Conservation (phyloP, 164 flowering plant genomes). For the Sextonia rubra region DNA sequence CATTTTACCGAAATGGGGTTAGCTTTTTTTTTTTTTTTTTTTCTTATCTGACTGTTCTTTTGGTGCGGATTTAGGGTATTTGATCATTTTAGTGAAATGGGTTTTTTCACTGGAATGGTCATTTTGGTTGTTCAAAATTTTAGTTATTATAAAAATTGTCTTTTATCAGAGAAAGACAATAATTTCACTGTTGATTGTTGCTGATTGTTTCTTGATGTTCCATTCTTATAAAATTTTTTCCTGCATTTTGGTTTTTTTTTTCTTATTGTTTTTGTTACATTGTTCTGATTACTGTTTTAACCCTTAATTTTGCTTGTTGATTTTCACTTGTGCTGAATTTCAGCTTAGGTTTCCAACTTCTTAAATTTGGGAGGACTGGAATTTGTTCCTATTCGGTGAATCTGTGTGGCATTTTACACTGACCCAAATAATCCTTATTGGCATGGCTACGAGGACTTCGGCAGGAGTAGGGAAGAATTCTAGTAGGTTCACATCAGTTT, state of each 20-base stretch:
- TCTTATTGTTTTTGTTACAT: neutral
- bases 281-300: neutral
- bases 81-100: neutral
- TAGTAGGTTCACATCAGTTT: slow-evolving; percentile 20
- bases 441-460: slow-evolving; percentile 37
- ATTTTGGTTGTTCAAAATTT: neutral
- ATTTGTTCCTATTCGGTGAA: neutral
- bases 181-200: neutral
- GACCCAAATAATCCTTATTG: neutral
- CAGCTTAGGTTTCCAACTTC: neutral
- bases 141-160: neutral
- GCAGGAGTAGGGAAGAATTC: slow-evolving; percentile 19
- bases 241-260: neutral
- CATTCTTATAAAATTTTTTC: too few relatives aligned
- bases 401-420: neutral
- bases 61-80: neutral
- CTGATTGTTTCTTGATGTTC: too few relatives aligned
- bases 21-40: neutral
- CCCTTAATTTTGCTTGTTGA: neutral
- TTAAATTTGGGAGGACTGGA: neutral
- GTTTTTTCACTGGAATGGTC: neutral
- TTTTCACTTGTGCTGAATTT: neutral
- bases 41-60: neutral
- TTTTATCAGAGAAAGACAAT: neutral
- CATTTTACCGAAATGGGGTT: too few relatives aligned